Evolutionary conservation across 495 filamentous ascomycete species (phyloP), one percentile per base, ranked within the genome.

Genomic region (Pseudotulostoma volvatum): DNA sequence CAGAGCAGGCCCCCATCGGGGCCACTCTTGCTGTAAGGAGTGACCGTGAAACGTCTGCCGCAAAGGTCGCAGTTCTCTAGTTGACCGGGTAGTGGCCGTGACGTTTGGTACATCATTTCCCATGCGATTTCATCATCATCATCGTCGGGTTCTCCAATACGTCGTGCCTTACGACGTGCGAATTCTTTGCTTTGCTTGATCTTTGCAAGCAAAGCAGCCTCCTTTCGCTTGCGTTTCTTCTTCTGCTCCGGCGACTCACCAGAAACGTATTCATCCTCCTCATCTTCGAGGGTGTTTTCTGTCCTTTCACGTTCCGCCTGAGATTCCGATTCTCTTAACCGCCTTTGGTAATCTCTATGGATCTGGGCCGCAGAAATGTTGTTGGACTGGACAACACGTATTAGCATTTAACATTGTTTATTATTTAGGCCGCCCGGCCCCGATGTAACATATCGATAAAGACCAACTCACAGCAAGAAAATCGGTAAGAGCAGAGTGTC

Each of bases 11-110:
- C 88, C 1, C 86, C 86, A 13, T 78, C 66, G 1, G 81, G 79
- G 9, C 80, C 81, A n/a, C 74, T 69, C 47, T 83, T 81, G 45
- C 77, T 81, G 53, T 97, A 97, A 1, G 85, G 62, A 0, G 90
- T 95, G 18, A 97, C 90, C 0, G 85, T 94, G 51, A 97, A 97
- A 17, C 90, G 77, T 48, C 84, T 88, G 16, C 73, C 67, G 52
- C 90, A 97, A 4, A 71, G 58, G 33, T 82, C 84, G 47, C 90
- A 97, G 46, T 93, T 88, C 18, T 78, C 83, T 43, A 84, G 71
- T 55, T 97, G 90, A 1, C 84, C 87, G 0, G 90, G 83, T 11
- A 77, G 49, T 30, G 78, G 79, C n/a, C 67, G 67, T 20, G 66
- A 48, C 43, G 74, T 76, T 41, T 76, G 64, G 41, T 78, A 62